Base-by-base conservation (phyloP, 352 stramenopile genomes). In the Thraustochytrium sp. region DNA sequence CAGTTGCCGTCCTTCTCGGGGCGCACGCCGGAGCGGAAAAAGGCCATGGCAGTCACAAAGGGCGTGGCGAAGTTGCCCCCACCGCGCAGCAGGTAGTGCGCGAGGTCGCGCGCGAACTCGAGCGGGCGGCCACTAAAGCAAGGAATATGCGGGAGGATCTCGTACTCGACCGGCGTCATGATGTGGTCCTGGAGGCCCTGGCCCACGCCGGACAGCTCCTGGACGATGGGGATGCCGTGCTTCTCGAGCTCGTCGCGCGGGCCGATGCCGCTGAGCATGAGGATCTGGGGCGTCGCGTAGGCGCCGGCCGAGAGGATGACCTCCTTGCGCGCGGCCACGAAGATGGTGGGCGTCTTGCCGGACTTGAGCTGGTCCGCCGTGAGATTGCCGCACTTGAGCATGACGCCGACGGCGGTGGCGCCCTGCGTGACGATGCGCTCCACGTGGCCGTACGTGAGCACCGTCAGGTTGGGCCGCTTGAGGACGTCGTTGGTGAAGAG, bases 181-280 rank as follows among this genome's bases (percentile, higher is more conserved):
- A 82, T 18, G 49, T 84, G 75, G 61, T 84, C 40, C 86, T 82
- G 38, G 5, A 85, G 49, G 38, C 85, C 85, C 29, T 61, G 9
- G 26, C 77, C 77, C 18, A 85, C 77, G 23, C 68, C 68, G 3
- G 77, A 72, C 36, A 85, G 48, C 29, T 85, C 77, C 13, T 23
- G 4, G 23, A 84, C 49, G 8, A 26, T 23, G 5, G 44, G 3
- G 16, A 85, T 77, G 23, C 49, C 82, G 31, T 37, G 23, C 49
- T 54, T 42, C n/a, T 55, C 3, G 31, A 95, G 86, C 74, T 93
- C 88, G 40, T 90, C 86, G n/a, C 68, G 44, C 18, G 89, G 89
- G 23, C 91, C 92, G 54, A 96, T 90, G 42, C 91, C 92, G 80
- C 86, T 91, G 61, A 92, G 87, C 59, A 94, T 90, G 2, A 96